phyloP scores from a whole-genome alignment of 257 asterid species.

The Handroanthus guayacan region DNA sequence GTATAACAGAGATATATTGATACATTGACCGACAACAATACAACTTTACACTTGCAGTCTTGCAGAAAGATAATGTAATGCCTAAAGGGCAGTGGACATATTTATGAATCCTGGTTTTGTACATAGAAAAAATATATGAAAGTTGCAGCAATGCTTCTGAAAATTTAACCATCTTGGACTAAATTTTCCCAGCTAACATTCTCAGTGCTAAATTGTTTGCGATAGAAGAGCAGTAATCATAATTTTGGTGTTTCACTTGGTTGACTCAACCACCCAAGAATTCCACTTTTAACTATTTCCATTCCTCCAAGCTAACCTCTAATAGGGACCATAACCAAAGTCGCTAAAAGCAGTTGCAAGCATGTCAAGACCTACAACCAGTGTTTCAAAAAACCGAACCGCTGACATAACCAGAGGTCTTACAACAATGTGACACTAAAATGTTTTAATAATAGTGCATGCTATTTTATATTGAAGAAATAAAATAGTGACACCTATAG shows the following conservation, averaged over 20 bases:
- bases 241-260: background rate
- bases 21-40: constrained; percentile 20
- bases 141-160: background rate
- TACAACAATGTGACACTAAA: background rate
- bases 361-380: background rate
- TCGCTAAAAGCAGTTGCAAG: background rate
- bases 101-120: background rate
- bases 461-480: background rate
- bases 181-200: background rate
- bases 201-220: background rate
- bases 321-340: constrained; percentile 5
- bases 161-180: background rate
- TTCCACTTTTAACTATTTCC: background rate
- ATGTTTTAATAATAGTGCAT: background rate
- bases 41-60: background rate
- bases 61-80: constrained; percentile 16
- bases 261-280: background rate
- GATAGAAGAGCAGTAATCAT: background rate
- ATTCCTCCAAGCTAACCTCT: constrained; percentile 1
- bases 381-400: background rate
- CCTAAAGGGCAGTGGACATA: constrained; percentile 5
- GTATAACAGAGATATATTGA: constrained; percentile 28
- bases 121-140: constrained; percentile 18
- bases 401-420: background rate
- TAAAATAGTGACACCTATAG: background rate